Evolutionary conservation across 2,329 filamentous ascomycete species (phyloP), one percentile per base, ranked within the genome.

Genomic region (Sporothrix pallida): DNA sequence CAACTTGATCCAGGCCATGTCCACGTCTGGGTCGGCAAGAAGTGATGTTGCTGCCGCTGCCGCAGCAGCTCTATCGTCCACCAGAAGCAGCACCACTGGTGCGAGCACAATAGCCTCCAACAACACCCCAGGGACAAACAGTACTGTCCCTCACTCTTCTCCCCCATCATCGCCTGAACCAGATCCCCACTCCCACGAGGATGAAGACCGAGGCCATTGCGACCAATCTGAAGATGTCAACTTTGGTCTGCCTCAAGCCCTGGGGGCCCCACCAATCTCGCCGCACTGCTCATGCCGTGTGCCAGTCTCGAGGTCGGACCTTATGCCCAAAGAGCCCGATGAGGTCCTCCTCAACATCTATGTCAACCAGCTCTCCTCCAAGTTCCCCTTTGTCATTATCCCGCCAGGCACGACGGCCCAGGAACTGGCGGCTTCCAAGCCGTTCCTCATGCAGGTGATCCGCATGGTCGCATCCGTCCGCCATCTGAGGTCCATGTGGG

Each of bases 371-470:
- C 50, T 70, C 7, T 70, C 67, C 23, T 6, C 31, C 26, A 42
- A 56, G 46, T 70, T 70, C 15, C 67, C 67, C 17, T 70, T 70
- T 44, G 48, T 70, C 67, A 44, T 70, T 23, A n/a, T 70, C 4
- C 67, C 67, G n/a, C 46, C 67, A 8, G 50, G 48, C 23, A 70
- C 67, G 9, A 70, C 67, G 1, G 48, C 50, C 17, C 46, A 42
- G 50, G 15, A 70, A 17, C 26, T 70, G 67, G 8, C 6, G 12
- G 67, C 31, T 13, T 56, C 26, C 6, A 48, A 31, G 10, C 67
- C 67, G 9, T 56, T 70, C 52, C 50, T 70, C 1, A 70, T 70
- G 67, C 20, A 56, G 67, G 67, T 70, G 6, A 70, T 70, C 26
- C 46, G 67, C 23, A 70, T 70, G 67, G 67, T 70, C 4, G 26